Evolutionary conservation across 495 filamentous ascomycete genomes (phyloP), one percentile per base, ranked within the genome.

Genomic region (Monascus purpureus): DNA sequence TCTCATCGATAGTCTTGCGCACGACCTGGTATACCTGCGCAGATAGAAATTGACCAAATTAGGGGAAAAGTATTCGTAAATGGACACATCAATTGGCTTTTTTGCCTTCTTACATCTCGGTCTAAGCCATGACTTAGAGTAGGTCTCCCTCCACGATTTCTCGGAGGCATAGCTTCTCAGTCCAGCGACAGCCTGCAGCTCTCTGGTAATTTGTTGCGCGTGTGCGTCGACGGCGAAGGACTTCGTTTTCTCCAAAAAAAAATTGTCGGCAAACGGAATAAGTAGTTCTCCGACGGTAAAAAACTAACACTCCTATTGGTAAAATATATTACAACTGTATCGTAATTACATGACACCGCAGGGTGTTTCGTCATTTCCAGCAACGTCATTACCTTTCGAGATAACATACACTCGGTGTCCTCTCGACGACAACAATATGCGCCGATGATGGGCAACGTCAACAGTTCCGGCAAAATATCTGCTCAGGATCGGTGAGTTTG

Each of bases 1-100:
- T 68, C 35, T 80, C 72, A 42, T 82, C 77, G 33, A 74, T 61
- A 33, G 81, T 58, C 51, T 83, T 85, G 40, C 68, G 64, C 38
- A 86, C 73, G 32, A 86, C 61, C 50, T 82, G 78, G 49, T 82
- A 83, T 50, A 87, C 63, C 72, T 77, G 32, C 14, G 36, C 12
- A 32, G 8, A 16, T 33, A 13, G 25, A 40, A 4, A 5, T 37
- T 13, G 23, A 33, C 16, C 15, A 26, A n/a, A n/a, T n/a, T n/a
- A n/a, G n/a, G n/a, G n/a, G n/a, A n/a, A n/a, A n/a, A n/a, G n/a
- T n/a, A n/a, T n/a, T n/a, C n/a, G n/a, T n/a, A n/a, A n/a, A n/a
- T n/a, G n/a, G n/a, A n/a, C n/a, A n/a, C n/a, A n/a, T n/a, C n/a
- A n/a, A n/a, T n/a, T n/a, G n/a, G n/a, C n/a, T n/a, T n/a, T n/a